A percentile compares a stretch with the other conserved stretches of the same genome.
Conservation (phyloP, 2,329 filamentous ascomycete species). For the Pseudogymnoascus sp. region DNA sequence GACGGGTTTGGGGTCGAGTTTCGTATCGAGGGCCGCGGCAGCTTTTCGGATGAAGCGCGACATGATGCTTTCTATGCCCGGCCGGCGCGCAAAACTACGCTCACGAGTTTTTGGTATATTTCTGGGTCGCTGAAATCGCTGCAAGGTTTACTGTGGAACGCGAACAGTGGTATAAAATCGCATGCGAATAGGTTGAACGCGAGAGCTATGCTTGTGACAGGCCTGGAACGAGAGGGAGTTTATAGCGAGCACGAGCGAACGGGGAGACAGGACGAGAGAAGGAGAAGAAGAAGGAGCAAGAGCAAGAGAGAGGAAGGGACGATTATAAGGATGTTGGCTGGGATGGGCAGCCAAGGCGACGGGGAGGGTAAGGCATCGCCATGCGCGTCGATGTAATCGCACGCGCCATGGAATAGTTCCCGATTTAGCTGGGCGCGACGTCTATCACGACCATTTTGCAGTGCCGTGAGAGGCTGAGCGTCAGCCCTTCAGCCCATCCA, state of each 20-base stretch:
- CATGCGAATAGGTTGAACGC: neutral
- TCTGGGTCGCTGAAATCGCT: neutral
- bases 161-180: neutral
- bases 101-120: neutral
- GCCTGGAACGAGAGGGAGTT: neutral
- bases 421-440: neutral
- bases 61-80: neutral
- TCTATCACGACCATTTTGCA: neutral
- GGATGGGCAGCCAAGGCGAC: neutral
- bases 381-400: slow-evolving; percentile 1
- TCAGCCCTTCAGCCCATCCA: neutral
- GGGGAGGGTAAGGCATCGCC: neutral
- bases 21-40: neutral
- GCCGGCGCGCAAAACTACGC: neutral
- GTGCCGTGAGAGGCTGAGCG: neutral
- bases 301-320: neutral
- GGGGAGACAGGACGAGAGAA: neutral
- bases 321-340: neutral
- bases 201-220: neutral
- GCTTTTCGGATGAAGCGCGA: neutral
- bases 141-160: neutral
- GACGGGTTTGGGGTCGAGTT: slow-evolving; percentile 12
- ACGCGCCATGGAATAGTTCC: neutral
- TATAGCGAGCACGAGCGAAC: neutral
- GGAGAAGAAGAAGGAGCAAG: neutral